Conservation (phyloP, 371 early-diverging fungal genomes). For the Mucor saturninus region DNA sequence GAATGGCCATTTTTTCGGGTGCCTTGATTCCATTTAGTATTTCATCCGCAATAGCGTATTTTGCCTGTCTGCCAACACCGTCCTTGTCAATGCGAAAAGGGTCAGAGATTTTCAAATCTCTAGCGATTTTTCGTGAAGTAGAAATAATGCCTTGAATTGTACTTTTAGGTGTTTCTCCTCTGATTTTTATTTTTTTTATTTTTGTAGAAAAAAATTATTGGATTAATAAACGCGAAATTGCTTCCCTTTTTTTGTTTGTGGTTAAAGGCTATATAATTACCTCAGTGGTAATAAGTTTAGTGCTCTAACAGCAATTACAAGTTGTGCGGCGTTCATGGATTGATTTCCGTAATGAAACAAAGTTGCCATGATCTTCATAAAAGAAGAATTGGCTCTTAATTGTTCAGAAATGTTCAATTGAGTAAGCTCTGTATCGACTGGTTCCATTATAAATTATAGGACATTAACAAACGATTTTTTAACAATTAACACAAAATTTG, state of each 20-base stretch:
- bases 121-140: constrained; percentile 50
- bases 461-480: constrained; percentile 7
- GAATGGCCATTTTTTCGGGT: constrained; percentile 42
- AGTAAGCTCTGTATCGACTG: constrained; percentile 48
- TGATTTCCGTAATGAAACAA: constrained; percentile 56
- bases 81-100: constrained; percentile 53
- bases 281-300: constrained; percentile 49
- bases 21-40: constrained; percentile 41
- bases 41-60: constrained; percentile 49
- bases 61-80: constrained; percentile 44
- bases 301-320: constrained; percentile 50
- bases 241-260: background rate
- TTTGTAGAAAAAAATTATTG: constrained; percentile 1
- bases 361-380: constrained; percentile 57
- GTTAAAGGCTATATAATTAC: constrained; percentile 28
- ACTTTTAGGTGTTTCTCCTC: constrained; percentile 61
- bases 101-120: constrained; percentile 46
- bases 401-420: constrained; percentile 47
- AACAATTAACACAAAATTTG: background rate
- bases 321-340: constrained; percentile 52
- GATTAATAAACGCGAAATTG: constrained; percentile 2
- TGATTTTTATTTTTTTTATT: constrained; percentile 17
- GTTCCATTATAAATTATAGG: constrained; percentile 4
- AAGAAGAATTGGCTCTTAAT: constrained; percentile 51
- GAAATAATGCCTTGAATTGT: constrained; percentile 60